Evolutionary conservation across 192 early-diverging fungal genomes (phyloP), one percentile per base, ranked within the genome.

Genomic region (Rhizoclosmatium globosum): DNA sequence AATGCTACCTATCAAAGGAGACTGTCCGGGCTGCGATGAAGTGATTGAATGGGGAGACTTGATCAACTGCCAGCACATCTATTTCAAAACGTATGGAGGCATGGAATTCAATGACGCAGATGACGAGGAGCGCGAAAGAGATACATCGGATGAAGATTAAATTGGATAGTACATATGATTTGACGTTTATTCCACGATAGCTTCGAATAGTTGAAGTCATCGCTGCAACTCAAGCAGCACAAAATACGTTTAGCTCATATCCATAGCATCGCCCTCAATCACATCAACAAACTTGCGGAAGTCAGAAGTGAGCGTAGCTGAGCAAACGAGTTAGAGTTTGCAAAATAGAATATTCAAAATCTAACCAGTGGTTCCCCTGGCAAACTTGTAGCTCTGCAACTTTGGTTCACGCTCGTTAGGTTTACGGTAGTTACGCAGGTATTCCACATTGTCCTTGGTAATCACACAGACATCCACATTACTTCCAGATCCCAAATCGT

Each of bases 401-500:
- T 97, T 98, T 46, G 77, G 76, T 13, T 83, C 94, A 67, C 96
- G 92, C 87, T 95, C 93, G 84, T 97, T 98, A 39, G 98, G 98
- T 74, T 80, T 93, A 65, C 82, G 84, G 78, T 95, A 96, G 85
- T 95, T 94, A 39, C 95, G 91, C 38, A 95, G 88, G 64, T 93
- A 91, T 64, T 99, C 97, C 42, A 92, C 91, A 53, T 89, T 91
- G 77, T 87, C 94, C 82, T 94, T 93, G 67, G 92, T 94, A 82
- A 99, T 96, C 4, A 99, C 93, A 69, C 89, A 92, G 1, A 98
- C 90, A 85, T 99, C 96, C 62, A 99, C 96, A 82, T 97, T 98
- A 43, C 92, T 95, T 68, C 98, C 98, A 59, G 98, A 99, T 77
- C 98, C 98, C 46, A 98, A 82, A 83, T 99, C 98, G 86, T 99